Base-by-base conservation (phyloP, 2,329 filamentous ascomycete species). In the Pyrenochaeta sp. region DNA sequence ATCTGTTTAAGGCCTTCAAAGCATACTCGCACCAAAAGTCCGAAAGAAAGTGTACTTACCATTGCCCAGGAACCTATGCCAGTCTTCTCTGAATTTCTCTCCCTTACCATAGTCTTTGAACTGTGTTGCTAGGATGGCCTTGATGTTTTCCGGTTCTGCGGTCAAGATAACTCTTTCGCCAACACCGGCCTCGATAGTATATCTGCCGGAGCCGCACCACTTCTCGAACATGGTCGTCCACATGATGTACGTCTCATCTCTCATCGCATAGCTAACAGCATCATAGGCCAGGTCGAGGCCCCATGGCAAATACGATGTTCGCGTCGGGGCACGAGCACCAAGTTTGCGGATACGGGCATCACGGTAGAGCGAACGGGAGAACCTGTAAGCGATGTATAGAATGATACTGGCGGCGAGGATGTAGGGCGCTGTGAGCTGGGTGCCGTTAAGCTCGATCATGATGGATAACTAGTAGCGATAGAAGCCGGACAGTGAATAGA, bases 61-160 rank as follows among this genome's bases (percentile, higher is more conserved):
- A 59, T 90, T 81, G 17, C 88, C 88, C 14, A 96, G 75, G 52
- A 89, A 95, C 10, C 85, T 82, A 44, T 82, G 78, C 87, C 88
- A 95, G 37, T 91, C 86, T 7, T 71, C 58, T 59, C 92, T 86
- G 73, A 96, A 96, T 15, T 77, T 72, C 50, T 84, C 73, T 6
- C 91, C 90, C 67, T 96, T 91, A 59, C 91, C 92, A 65, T 86
- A 96, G 63, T 96, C 89, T 27, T 74, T 73, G 64, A 96, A 96
- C 64, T 96, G 90, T 1, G 87, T 88, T 0, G 91, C 89, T n/a
- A 96, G 77, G 15, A 96, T 80, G 5, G 92, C 89, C 70, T 96
- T 96, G 75, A 96, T 88, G 65, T 96, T 96, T 62, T 95, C 90
- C 0, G 88, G 88, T 56, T 96, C 90, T 4, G 82, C 82, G 0